Evolutionary conservation across 2,329 filamentous ascomycete species (phyloP).

Genomic region (Emergomyces africanus): DNA sequence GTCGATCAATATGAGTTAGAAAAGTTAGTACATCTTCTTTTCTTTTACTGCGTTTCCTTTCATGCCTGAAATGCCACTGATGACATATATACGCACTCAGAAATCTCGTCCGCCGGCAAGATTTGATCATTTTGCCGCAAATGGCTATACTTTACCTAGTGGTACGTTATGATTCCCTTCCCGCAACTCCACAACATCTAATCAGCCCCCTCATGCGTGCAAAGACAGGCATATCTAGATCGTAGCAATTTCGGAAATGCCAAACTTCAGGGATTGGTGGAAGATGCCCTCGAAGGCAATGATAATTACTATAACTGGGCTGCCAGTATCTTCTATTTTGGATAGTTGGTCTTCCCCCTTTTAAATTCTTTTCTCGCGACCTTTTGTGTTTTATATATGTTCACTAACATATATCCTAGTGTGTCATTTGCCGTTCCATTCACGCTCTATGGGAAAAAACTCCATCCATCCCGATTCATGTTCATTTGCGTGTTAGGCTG

Average conservation of each 20-base stretch:
- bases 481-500: slow-evolving; percentile 24
- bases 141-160: slow-evolving; percentile 8
- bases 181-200: not conserved
- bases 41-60: not conserved
- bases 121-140: slow-evolving; percentile 10
- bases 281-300: slow-evolving; percentile 6
- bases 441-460: slow-evolving; percentile 9
- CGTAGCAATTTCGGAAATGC: slow-evolving; percentile 10
- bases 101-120: slow-evolving; percentile 9
- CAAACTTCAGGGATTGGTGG: slow-evolving; percentile 8
- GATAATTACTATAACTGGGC: slow-evolving; percentile 9
- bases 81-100: slow-evolving; percentile 1
- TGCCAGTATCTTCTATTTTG: slow-evolving; percentile 11
- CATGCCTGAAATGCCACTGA: not conserved
- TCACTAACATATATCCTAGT: slow-evolving; percentile 4
- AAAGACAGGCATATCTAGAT: slow-evolving; percentile 9
- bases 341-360: slow-evolving; percentile 6
- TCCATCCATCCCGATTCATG: slow-evolving; percentile 10
- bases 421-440: slow-evolving; percentile 9
- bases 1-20: slow-evolving; percentile 4
- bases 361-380: not conserved
- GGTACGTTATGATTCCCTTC: slow-evolving; percentile 2
- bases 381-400: not conserved
- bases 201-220: not conserved
- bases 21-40: slow-evolving; percentile 2